These are phyloP conservation scores for Suillus placidus DNA, from an alignment of 768 basidiomycete genomes.

Conservation along the genomic window DNA sequence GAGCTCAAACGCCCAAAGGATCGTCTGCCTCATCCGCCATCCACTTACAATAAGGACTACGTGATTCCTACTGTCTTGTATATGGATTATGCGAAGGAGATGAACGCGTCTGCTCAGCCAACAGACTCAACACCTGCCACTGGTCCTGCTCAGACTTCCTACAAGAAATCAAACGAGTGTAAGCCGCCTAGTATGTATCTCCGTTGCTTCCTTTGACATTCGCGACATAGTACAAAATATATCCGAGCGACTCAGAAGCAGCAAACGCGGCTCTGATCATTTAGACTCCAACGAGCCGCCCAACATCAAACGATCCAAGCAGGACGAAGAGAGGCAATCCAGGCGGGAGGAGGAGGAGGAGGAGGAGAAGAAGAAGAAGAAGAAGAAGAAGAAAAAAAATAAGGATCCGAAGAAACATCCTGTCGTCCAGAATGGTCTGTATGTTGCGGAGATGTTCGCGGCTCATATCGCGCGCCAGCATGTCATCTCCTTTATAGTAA, in stretches of 20 bases:
- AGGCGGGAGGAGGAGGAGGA: constrained; percentile 14
- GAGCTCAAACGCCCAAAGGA: not conserved
- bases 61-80: not conserved
- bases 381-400: not conserved
- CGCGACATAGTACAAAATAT: not conserved
- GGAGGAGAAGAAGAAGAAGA: not conserved
- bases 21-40: not conserved
- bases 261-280: not conserved
- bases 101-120: not conserved
- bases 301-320: not conserved
- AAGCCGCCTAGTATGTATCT: not conserved
- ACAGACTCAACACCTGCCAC: not conserved
- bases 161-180: not conserved
- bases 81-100: not conserved
- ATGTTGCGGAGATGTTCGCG: constrained; percentile 1
- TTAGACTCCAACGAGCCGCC: not conserved
- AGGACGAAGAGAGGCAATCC: not conserved
- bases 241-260: not conserved
- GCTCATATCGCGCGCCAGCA: no score
- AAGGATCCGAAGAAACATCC: not conserved
- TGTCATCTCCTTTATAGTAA: not conserved
- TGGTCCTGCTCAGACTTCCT: not conserved
- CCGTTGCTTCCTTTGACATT: not conserved
- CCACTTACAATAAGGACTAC: not conserved
- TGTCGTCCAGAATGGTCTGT: not conserved